Base-by-base conservation (phyloP, 768 basidiomycete genomes). In the Pleurotus salmoneostramineus region DNA sequence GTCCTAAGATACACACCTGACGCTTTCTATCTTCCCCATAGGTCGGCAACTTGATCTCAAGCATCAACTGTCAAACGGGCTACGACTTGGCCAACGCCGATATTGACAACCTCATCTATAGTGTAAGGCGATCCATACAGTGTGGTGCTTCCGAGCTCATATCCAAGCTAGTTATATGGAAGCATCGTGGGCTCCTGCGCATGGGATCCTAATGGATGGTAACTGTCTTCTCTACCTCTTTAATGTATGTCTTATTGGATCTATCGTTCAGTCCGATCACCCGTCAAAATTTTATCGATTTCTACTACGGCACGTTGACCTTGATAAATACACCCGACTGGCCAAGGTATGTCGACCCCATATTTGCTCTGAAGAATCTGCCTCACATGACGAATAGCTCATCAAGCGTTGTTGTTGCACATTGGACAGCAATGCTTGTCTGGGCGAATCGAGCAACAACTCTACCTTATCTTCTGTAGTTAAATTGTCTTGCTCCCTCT, bases 261-360 rank as follows among this genome's bases (percentile, higher is more conserved):
- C 21, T 27, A 27, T 27, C 21, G 3, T 27, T 27, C 21, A 61
- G 60, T 43, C 59, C 64, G 3, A 64, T 65, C 1, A 65, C 64
- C 0, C 63, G 62, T 36, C 64, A 65, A 40, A 65, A 65, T 50
- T 65, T 56, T 48, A 56, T 62, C 42, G 64, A 65, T 27, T 60
- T 63, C 44, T 58, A 59, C 55, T 65, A 65, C 47, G 61, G 60
- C 15, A 46, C 44, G 33, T 40, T 63, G 31, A 49, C 37, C 12
- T 49, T 49, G 11, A 58, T 61, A 15, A 48, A 56, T 45, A 60
- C 57, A 11, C 40, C 47, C 8, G 55, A 60, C 33, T 63, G 10
- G 5, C 62, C 62, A 1, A 45, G 27, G 62, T 61, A 48, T 27
- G 21, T 27, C 21, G 21, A 27, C 21, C 21, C 21, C 21, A 27